Conservation (phyloP, 2,329 filamentous ascomycete genomes). For the Torrubiellomyces zombiae region DNA sequence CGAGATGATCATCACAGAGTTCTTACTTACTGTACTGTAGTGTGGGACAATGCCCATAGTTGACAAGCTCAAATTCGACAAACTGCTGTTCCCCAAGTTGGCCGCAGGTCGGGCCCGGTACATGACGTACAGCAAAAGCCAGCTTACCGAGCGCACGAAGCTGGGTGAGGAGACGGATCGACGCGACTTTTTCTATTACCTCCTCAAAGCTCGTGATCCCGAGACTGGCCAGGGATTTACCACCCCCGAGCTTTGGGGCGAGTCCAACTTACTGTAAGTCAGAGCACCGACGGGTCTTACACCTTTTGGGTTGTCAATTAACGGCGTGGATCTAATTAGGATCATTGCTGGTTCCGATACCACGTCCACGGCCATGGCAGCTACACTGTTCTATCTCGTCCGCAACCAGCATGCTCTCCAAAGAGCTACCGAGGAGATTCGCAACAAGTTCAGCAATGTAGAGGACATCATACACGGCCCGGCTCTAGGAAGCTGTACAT, state of each 20-base stretch:
- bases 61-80: slow-evolving; percentile 48
- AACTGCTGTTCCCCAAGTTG: slow-evolving; percentile 49
- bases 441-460: slow-evolving; percentile 28
- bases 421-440: slow-evolving; percentile 33
- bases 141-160: slow-evolving; percentile 49
- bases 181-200: slow-evolving; percentile 61
- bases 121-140: slow-evolving; percentile 52
- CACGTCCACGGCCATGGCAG: slow-evolving; percentile 50
- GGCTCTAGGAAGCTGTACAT: slow-evolving; percentile 31
- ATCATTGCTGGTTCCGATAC: slow-evolving; percentile 60
- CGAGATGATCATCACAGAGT: slow-evolving; percentile 1
- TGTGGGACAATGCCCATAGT: slow-evolving; percentile 58
- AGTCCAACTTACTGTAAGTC: slow-evolving; percentile 48
- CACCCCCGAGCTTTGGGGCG: slow-evolving; percentile 51
- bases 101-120: slow-evolving; percentile 51
- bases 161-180: slow-evolving; percentile 49
- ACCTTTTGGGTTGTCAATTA: not conserved
- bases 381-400: slow-evolving; percentile 45
- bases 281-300: too few species aligned
- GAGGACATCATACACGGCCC: slow-evolving; percentile 40
- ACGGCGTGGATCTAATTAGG: slow-evolving; percentile 11
- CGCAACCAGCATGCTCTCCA: slow-evolving; percentile 31
- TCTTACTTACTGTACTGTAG: slow-evolving; percentile 17
- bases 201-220: slow-evolving; percentile 54
- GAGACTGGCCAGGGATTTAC: slow-evolving; percentile 52